phyloP scores from a whole-genome alignment of 208 protist species.

The Crithidia expoeki region DNA sequence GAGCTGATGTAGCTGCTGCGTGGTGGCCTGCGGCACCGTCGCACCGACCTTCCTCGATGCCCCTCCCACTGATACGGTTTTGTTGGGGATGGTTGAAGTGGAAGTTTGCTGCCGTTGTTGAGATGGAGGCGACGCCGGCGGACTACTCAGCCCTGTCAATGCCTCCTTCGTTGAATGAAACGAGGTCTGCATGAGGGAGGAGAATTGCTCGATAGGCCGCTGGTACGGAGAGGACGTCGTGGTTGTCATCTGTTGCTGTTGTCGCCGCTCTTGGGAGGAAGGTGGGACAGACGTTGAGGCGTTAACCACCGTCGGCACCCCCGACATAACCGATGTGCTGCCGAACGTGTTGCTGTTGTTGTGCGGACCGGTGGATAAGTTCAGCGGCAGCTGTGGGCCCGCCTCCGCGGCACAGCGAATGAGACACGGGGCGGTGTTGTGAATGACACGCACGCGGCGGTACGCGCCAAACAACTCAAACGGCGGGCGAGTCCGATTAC shows the following conservation, averaged over 20 bases:
- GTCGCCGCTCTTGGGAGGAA: no score
- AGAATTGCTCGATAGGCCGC: neutral
- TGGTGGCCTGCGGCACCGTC: neutral
- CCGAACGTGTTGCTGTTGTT: slow-evolving; percentile 22
- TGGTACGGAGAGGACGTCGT: neutral
- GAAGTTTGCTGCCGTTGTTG: neutral
- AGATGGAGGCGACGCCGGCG: neutral
- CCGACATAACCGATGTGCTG: neutral
- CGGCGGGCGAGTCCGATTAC: neutral
- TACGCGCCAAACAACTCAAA: slow-evolving; percentile 9
- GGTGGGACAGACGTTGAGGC: neutral
- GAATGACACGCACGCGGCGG: slow-evolving; percentile 16
- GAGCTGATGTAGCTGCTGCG: slow-evolving; percentile 14
- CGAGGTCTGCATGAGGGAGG: slow-evolving; percentile 11
- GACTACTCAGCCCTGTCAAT: neutral
- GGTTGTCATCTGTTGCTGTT: neutral
- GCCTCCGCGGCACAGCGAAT: slow-evolving; percentile 10
- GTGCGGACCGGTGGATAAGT: neutral
- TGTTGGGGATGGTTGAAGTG: neutral
- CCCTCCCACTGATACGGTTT: neutral
- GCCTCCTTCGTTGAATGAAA: neutral
- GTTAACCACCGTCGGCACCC: neutral
- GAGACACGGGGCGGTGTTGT: slow-evolving; percentile 20
- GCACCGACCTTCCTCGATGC: neutral
- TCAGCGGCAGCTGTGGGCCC: neutral